Evolutionary conservation across 352 stramenopile species (phyloP), one percentile per base, ranked within the genome.

Genomic region (Phytophthora kernoviae): DNA sequence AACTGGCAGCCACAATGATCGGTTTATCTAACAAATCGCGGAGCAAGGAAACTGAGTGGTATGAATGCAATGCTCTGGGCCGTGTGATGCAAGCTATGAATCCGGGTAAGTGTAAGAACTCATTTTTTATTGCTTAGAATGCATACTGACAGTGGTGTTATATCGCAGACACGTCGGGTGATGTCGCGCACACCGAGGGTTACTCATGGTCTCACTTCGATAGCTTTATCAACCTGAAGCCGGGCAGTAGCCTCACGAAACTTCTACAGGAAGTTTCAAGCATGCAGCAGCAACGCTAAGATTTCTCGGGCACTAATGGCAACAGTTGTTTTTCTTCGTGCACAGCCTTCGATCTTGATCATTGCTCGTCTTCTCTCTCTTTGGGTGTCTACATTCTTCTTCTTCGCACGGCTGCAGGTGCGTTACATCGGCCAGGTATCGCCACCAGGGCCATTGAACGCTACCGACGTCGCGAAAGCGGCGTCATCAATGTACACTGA

Each of bases 171-270:
- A 52, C 66, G 14, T 51, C 58, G 2, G 63, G 59, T 50, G 78
- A 89, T 48, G 50, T 86, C 15, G 71, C 60, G 10, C 71, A 81
- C 54, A 87, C 80, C 1, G 83, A 93, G 34, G 75, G 75, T 5
- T 93, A 93, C 56, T 93, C 83, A n/a, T 93, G 81, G 83, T 89
- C 82, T 49, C 83, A 93, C 56, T 80, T 81, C 27, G 83, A 93
- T 37, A 90, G 69, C 55, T 90, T 90, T 67, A 71, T 75, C 45
- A 83, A 54, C 14, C 43, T 70, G 14, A 56, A 73, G 32, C 65
- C 81, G 17, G 62, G 71, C 20, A 90, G 52, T 48, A 75, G 73
- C 36, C 57, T 90, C 20, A 71, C 70, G 2, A 65, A 73, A 10
- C 59, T 92, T 17, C 62, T 90, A 2, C 83, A 92, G 68, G 83